phyloP scores from a whole-genome alignment of 148 eudicot genomes.

The Pharnaceum exiguum region DNA sequence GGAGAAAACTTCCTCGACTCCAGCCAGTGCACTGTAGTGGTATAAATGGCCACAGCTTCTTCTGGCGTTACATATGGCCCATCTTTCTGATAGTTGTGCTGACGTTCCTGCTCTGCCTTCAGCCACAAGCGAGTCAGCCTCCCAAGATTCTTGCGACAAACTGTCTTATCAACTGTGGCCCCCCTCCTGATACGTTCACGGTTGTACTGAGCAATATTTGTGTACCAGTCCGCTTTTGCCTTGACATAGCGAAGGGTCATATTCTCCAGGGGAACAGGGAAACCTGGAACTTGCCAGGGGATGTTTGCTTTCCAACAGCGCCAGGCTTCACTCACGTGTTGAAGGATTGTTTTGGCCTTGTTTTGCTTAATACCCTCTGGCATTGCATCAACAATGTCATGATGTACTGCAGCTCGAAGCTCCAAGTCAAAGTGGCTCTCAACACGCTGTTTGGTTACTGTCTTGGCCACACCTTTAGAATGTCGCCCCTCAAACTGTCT shows the following conservation, averaged over 20 bases:
- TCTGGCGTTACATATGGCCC: conserved; percentile 99
- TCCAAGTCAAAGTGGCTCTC: conserved; percentile 99
- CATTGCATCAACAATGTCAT: conserved; percentile 99
- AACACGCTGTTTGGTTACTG: conserved; percentile 98
- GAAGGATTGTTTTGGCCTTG: conserved; percentile 92
- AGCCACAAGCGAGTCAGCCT: conserved; percentile 98
- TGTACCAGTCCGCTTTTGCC: conserved; percentile 99
- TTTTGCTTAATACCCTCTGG: conserved; percentile 99
- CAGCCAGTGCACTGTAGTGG: conserved; percentile 99
- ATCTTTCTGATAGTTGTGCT: conserved; percentile 96
- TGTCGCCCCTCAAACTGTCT: conserved; percentile 98
- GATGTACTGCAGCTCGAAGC: conserved; percentile 99
- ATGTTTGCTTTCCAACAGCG: conserved; percentile 99
- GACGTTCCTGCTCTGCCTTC: conserved; percentile 99
- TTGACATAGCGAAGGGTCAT: conserved; percentile 99
- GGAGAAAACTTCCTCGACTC: conserved; percentile 98
- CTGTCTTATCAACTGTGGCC: conserved; percentile 98
- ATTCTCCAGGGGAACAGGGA: conserved; percentile 97
- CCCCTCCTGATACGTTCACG: conserved; percentile 99
- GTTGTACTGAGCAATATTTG: conserved; percentile 97
- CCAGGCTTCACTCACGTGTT: conserved; percentile 99
- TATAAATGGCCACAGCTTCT: conserved; percentile 98
- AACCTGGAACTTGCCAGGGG: conserved; percentile 99
- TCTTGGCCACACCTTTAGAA: conserved; percentile 98
- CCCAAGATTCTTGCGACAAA: conserved; percentile 95